Base-by-base conservation (phyloP, 176 grass and related monocot genomes). In the Metroxylon sagu region DNA sequence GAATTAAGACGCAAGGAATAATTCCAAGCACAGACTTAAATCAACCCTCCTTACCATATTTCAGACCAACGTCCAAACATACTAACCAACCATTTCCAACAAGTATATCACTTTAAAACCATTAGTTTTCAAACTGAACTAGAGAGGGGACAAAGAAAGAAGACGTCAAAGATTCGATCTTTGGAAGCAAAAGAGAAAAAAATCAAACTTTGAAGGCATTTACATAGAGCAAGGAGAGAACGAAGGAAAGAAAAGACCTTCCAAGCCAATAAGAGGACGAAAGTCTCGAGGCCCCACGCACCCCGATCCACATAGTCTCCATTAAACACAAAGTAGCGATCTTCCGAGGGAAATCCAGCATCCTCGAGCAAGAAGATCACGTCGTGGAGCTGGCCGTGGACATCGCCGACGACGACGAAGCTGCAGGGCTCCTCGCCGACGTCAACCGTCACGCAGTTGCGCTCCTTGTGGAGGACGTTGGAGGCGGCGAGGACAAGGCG, bases 371-470 rank as follows among this genome's bases (percentile, higher is more conserved):
- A 64, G 88, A 92, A 98, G 18, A 98, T 76, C 29, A 92, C 87
- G 56, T 98, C 87, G 76, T 98, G 93, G 49, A 98, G 74, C 93
- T 98, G 93, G 18, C 93, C 93, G 55, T 98, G 93, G 28, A 98
- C 87, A 66, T 98, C 93, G 18, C 93, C 93, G 10, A 98, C 93
- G 29, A 98, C 79, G 21, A 98, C 82, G 48, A 92, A 84, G 27
- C 70, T 56, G 48, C 50, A 18, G 54, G 53, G 18, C 63, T 80
- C 74, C 50, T 69, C 77, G 4, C 61, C 60, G 69, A 79, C 78
- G 50, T 92, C 78, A 35, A 92, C 57, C 26, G 76, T 78, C 7
- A 98, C 73, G 30, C 80, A 79, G 70, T 98, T 98, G 66, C 87
- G 84, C 61, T 98, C 93, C 52, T 76, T 80, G 76, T 98, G 93